A percentile compares a stretch with the other conserved stretches of the same genome.
Conservation (phyloP, 306 rosid genomes). For the Luffa aegyptiaca region DNA sequence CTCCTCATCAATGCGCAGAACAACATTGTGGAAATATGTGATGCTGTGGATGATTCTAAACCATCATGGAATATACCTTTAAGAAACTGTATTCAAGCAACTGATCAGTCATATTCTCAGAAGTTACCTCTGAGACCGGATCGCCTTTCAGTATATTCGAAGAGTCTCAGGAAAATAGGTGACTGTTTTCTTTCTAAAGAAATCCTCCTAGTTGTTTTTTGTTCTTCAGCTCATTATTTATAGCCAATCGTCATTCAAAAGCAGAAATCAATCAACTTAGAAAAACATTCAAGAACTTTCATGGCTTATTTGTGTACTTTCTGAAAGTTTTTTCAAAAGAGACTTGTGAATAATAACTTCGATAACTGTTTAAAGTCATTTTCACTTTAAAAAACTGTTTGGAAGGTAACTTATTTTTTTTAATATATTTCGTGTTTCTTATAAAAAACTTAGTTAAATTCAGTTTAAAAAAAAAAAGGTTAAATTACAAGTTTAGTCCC, state of each 20-base stretch:
- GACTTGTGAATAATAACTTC: neutral
- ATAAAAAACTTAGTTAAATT: too few relatives aligned
- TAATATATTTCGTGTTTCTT: too few relatives aligned
- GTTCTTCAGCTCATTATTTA: neutral
- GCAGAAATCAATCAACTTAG: neutral
- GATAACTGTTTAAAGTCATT: neutral
- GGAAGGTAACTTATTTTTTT: neutral
- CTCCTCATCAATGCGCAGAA: conserved; percentile 37
- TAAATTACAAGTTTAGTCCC: too few relatives aligned
- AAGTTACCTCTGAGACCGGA: conserved; percentile 51
- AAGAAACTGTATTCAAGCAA: conserved; percentile 50
- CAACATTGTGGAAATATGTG: conserved; percentile 54
- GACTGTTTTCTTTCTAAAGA: neutral
- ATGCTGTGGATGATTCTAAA: conserved; percentile 44
- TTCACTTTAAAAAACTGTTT: neutral
- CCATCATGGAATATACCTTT: conserved; percentile 69
- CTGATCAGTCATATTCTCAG: conserved; percentile 26
- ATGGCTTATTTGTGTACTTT: neutral
- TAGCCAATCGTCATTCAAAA: neutral
- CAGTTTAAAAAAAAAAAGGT: too few relatives aligned
- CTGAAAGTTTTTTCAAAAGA: neutral
- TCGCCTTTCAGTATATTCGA: conserved; percentile 56
- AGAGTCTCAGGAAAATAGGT: conserved; percentile 63
- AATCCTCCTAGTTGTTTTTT: neutral
- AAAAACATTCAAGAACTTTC: neutral